Percentiles rank a stretch among this genome's conserved stretches.
phyloP scores from a whole-genome alignment of 2,329 filamentous ascomycete genomes.

The Xylariaceae sp. region DNA sequence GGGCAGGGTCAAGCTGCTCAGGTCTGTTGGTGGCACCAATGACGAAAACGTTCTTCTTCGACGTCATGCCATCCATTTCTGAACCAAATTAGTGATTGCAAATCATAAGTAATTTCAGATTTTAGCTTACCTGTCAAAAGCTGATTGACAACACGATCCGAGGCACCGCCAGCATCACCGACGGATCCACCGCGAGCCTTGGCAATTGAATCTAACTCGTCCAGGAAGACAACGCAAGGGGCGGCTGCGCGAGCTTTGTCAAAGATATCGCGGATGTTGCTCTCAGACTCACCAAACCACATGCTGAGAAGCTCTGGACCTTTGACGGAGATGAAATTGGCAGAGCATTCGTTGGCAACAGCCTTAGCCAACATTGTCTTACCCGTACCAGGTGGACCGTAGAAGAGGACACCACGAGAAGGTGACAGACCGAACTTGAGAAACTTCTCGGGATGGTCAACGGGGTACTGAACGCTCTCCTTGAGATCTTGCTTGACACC shows the following conservation, averaged over 20 bases:
- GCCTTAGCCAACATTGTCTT: constrained; percentile 99
- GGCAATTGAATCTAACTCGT: constrained; percentile 97
- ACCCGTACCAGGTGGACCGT: constrained; percentile 98
- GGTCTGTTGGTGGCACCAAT: constrained; percentile 98
- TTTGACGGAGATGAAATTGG: constrained; percentile 99
- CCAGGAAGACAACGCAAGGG: constrained; percentile 97
- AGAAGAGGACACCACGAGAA: constrained; percentile 97
- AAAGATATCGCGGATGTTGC: constrained; percentile 99
- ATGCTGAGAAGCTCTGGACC: constrained; percentile 97
- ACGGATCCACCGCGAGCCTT: constrained; percentile 97
- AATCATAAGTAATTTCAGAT: background rate
- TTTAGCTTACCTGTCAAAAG: constrained; percentile 79
- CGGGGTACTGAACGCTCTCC: constrained; percentile 97
- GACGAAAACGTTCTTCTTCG: constrained; percentile 99
- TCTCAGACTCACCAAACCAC: constrained; percentile 99
- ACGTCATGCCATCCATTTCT: constrained; percentile 99
- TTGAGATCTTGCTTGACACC: constrained; percentile 99
- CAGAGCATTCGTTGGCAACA: constrained; percentile 97
- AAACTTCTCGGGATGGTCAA: constrained; percentile 99
- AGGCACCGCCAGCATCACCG: constrained; percentile 95
- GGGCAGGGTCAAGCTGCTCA: constrained; percentile 95
- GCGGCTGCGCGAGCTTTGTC: constrained; percentile 98
- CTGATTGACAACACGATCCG: constrained; percentile 99
- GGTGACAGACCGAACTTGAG: constrained; percentile 99
- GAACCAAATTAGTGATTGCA: constrained; percentile 39